Evolutionary conservation across 2,329 filamentous ascomycete species (phyloP), one percentile per base, ranked within the genome.

Genomic region (Scedosporium apiospermum): DNA sequence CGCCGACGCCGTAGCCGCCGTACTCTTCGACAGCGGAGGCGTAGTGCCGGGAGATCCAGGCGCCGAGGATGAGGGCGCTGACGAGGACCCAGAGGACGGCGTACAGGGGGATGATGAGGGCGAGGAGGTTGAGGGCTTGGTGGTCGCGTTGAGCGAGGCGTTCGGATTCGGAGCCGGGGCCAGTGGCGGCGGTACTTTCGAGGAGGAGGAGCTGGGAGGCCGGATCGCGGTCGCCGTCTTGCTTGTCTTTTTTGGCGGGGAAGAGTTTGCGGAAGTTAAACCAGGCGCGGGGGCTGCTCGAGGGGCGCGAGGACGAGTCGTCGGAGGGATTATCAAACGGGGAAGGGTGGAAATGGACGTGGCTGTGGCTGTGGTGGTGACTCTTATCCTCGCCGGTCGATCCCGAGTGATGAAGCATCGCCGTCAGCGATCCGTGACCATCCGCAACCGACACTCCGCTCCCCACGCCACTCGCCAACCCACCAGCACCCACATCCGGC

Each of bases 111-210:
- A 89, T 84, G 21, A 86, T 69, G 66, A 82, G 76, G 2, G 83
- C 78, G 1, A 89, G 75, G 4, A 88, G 71, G 58, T 78, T 78
- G 21, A 89, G 77, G 16, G 86, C 85, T 51, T 83, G 79, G 68
- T 88, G 88, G 70, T 89, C 86, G 63, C 80, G 82, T 0, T 86
- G 84, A 27, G 86, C 86, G 0, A 88, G 75, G 30, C 79, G 75
- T 61, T 84, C 80, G 42, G 49, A 18, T 21, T 53, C 27, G 27
- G 27, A 30, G 27, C 27, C 27, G 4, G 27, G 23, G 23, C 23
- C 27, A 6, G 27, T 18, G 49, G n/a, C 49, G 49, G 49, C 49
- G 16, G 49, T 53, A 6, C 49, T 14, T 21, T 53, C 49, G 16
- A 53, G 9, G 9, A 53, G 49, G 9, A 53, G 49, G 6, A 53